Evolutionary conservation across 257 asterid species (phyloP).

Genomic region (Lycium ferocissimum): DNA sequence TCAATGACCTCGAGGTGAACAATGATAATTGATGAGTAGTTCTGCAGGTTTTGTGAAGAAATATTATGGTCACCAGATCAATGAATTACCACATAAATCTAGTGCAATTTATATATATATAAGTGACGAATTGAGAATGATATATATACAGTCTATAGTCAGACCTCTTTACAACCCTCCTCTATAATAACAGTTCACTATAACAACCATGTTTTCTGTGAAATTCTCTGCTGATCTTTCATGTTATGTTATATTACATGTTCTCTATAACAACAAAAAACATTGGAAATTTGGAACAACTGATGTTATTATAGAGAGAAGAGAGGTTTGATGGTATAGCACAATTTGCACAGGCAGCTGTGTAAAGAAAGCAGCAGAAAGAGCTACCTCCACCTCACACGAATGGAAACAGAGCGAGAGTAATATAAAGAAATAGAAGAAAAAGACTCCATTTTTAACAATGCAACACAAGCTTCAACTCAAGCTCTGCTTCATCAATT

Average conservation of each 20-base stretch:
- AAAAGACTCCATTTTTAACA: too few relatives aligned
- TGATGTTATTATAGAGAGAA: too few relatives aligned
- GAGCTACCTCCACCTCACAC: background rate
- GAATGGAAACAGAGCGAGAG: background rate
- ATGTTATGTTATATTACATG: too few relatives aligned
- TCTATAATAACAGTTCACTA: too few relatives aligned
- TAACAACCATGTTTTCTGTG: too few relatives aligned
- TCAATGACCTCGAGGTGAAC: constrained; percentile 82
- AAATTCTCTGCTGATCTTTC: too few relatives aligned
- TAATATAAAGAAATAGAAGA: background rate
- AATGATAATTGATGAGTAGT: constrained; percentile 74
- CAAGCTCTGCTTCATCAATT: too few relatives aligned
- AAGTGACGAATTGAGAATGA: background rate
- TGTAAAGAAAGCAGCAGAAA: background rate
- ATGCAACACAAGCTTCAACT: too few relatives aligned
- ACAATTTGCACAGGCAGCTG: background rate
- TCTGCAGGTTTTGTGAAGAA: constrained; percentile 50
- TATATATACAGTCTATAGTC: background rate
- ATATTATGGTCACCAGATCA: background rate
- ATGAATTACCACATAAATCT: background rate
- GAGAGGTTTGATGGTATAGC: too few relatives aligned
- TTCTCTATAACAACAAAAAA: too few relatives aligned
- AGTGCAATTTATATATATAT: background rate
- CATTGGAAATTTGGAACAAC: too few relatives aligned
- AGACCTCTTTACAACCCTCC: too few relatives aligned